Conservation (phyloP, 441 rosid species). For the Pelargonium myrrhifolium region DNA sequence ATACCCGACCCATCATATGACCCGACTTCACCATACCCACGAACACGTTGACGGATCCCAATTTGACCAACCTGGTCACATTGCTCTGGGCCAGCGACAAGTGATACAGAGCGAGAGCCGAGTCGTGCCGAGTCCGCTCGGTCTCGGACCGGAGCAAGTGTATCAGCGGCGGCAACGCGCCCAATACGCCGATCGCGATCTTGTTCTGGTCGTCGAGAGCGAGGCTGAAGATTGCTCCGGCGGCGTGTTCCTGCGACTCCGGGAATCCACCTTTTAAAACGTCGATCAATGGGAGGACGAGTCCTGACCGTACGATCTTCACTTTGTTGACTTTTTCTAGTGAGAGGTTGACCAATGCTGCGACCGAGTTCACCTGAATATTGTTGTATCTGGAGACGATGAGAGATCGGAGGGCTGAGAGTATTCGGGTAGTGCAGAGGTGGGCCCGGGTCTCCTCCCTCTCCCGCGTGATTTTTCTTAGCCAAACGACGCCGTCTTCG, state of each 20-base stretch:
- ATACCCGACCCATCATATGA: conserved; percentile 35
- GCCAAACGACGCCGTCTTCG: conserved; percentile 50
- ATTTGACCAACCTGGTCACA: conserved; percentile 45
- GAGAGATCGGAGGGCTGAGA: conserved; percentile 42
- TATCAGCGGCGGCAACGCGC: conserved; percentile 68
- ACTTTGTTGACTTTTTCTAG: conserved; percentile 58
- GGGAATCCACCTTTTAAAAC: conserved; percentile 59
- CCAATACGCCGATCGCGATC: conserved; percentile 77
- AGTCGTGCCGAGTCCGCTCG: conserved; percentile 60
- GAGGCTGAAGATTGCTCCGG: conserved; percentile 69
- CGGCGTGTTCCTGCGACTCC: conserved; percentile 74
- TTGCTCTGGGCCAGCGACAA: conserved; percentile 63
- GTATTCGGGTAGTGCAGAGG: conserved; percentile 51
- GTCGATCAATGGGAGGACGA: conserved; percentile 57
- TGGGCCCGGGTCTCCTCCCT: conserved; percentile 36
- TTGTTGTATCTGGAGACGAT: conserved; percentile 45
- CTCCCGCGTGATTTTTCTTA: conserved; percentile 49
- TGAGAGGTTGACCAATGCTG: conserved; percentile 72
- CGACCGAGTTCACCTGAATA: conserved; percentile 64
- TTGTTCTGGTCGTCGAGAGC: conserved; percentile 70
- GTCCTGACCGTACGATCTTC: conserved; percentile 74
- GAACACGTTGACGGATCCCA: conserved; percentile 52
- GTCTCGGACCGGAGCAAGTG: conserved; percentile 47
- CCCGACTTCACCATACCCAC: conserved; percentile 53
- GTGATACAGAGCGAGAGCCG: conserved; percentile 72